Conservation (phyloP, 805 yeast genomes). For the Ascoidea tarda region DNA sequence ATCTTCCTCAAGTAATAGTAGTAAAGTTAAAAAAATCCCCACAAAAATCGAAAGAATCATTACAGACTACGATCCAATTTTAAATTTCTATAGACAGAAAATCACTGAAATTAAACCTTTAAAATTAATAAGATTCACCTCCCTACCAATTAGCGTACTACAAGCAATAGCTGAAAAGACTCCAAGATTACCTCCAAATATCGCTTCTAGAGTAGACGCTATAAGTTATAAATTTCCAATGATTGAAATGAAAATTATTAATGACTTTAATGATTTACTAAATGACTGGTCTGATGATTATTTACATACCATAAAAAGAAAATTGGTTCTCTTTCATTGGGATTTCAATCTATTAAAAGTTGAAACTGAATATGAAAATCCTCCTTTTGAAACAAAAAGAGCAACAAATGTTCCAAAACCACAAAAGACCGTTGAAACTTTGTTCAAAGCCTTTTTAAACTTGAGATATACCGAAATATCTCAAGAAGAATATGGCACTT, state of each 20-base stretch:
- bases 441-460: slow-evolving; percentile 5
- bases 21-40: no score
- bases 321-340: slow-evolving; percentile 31
- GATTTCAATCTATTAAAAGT: slow-evolving; percentile 8
- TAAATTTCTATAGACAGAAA: background rate
- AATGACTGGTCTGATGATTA: slow-evolving; percentile 30
- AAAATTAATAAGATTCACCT: slow-evolving; percentile 8
- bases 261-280: slow-evolving; percentile 21
- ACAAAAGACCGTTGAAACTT: slow-evolving; percentile 1
- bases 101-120: slow-evolving; percentile 1
- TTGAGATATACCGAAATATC: slow-evolving; percentile 7
- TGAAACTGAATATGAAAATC: slow-evolving; percentile 16
- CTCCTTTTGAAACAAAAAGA: background rate
- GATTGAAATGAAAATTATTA: slow-evolving; percentile 6
- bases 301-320: slow-evolving; percentile 19
- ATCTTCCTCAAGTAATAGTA: background rate
- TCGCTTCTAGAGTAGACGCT: slow-evolving; percentile 8
- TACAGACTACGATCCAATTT: background rate
- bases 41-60: background rate
- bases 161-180: slow-evolving; percentile 1
- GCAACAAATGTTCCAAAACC: background rate
- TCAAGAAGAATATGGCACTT: slow-evolving; percentile 10
- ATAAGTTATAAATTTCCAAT: slow-evolving; percentile 10
- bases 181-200: slow-evolving; percentile 7
- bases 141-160: slow-evolving; percentile 5